These are phyloP conservation scores for Syzygium jambos DNA, from an alignment of 345 rosid genomes.

Conservation along the genomic window DNA sequence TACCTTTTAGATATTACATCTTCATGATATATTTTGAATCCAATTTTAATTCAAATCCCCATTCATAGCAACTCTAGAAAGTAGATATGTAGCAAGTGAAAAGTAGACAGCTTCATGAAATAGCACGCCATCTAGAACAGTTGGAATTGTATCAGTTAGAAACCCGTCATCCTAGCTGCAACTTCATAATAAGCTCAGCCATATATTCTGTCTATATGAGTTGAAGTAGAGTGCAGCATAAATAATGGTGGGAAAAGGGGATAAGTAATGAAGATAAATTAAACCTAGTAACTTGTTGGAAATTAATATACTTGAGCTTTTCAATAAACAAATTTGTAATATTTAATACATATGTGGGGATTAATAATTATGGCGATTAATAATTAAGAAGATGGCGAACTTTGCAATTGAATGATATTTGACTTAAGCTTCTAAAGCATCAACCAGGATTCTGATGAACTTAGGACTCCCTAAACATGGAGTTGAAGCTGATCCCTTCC, in stretches of 20 bases:
- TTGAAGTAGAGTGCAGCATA: background rate
- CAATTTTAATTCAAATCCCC: background rate
- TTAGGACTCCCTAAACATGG: background rate
- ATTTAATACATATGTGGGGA: background rate
- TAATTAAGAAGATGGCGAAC: background rate
- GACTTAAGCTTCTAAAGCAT: background rate
- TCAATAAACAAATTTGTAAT: background rate
- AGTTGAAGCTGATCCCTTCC: background rate
- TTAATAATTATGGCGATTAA: background rate
- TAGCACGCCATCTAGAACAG: background rate
- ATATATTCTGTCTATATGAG: background rate
- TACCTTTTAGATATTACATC: background rate
- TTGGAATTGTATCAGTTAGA: background rate
- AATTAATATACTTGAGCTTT: background rate
- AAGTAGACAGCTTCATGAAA: background rate
- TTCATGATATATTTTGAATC: background rate
- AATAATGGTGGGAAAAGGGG: background rate
- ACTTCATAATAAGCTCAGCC: background rate
- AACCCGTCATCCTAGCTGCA: background rate
- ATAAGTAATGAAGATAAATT: background rate
- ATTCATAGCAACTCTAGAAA: background rate
- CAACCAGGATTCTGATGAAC: background rate
- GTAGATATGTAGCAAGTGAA: background rate
- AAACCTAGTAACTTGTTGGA: background rate
- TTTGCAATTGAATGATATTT: background rate